Evolutionary conservation across 495 filamentous ascomycete genomes (phyloP).

Genomic region (Symbiotaphrina buchneri): DNA sequence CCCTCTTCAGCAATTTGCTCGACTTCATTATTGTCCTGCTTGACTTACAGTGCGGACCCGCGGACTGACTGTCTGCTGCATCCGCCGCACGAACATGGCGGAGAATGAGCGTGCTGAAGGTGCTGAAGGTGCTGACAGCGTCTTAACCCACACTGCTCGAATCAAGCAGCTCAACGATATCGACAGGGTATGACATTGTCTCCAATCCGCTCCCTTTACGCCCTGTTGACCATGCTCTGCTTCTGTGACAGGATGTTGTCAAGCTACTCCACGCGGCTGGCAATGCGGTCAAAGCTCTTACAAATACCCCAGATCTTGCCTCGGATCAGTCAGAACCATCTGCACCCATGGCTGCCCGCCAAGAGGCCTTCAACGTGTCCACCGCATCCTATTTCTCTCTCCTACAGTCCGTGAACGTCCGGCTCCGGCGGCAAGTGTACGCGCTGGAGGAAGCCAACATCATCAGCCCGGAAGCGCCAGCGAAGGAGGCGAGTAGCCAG

Average conservation of each 20-base stretch:
- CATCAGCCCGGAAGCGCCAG: slow-evolving; percentile 21
- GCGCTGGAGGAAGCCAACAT: slow-evolving; percentile 60
- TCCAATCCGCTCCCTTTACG: background rate
- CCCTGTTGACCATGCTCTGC: slow-evolving; percentile 1
- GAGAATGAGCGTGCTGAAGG: background rate
- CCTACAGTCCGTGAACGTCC: slow-evolving; percentile 43
- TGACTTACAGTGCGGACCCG: too few species aligned
- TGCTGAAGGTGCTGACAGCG: background rate
- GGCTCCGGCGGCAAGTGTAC: slow-evolving; percentile 54
- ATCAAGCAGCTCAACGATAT: slow-evolving; percentile 60
- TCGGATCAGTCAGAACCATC: slow-evolving; percentile 4
- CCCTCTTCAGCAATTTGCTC: too few species aligned
- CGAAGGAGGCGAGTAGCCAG: slow-evolving; percentile 4
- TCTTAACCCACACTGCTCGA: slow-evolving; percentile 39
- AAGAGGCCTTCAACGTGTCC: slow-evolving; percentile 32
- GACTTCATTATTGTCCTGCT: too few species aligned
- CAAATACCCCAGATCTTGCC: slow-evolving; percentile 18
- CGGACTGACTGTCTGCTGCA: too few species aligned
- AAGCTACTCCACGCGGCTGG: slow-evolving; percentile 44
- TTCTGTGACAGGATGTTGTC: slow-evolving; percentile 21
- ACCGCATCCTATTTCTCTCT: slow-evolving; percentile 46
- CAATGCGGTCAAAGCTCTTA: slow-evolving; percentile 44
- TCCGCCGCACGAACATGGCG: too few species aligned
- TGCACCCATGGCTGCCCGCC: slow-evolving; percentile 21
- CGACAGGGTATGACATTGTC: slow-evolving; percentile 33